phyloP scores from a whole-genome alignment of 2,329 filamentous ascomycete genomes.

The Emericellopsis atlantica region DNA sequence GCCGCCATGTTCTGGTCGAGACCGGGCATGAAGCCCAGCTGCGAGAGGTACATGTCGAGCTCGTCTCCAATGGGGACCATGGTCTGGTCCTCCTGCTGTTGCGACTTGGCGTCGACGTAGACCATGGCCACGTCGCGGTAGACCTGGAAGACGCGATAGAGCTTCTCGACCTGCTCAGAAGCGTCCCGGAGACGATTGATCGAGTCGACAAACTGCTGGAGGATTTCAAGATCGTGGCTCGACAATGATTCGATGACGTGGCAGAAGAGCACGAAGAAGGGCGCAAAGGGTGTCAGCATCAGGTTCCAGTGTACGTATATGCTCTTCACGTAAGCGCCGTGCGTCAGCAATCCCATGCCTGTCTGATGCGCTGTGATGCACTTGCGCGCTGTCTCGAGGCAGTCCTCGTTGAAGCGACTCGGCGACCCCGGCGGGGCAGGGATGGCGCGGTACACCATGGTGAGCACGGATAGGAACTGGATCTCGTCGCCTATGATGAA shows the following conservation, averaged over 20 bases:
- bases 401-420: constrained; percentile 33
- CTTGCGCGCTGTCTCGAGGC: constrained; percentile 34
- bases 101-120: constrained; percentile 47
- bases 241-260: constrained; percentile 41
- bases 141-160: constrained; percentile 49
- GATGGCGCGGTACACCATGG: constrained; percentile 38
- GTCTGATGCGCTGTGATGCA: constrained; percentile 31
- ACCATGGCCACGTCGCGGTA: constrained; percentile 48
- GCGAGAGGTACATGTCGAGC: constrained; percentile 53
- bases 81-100: constrained; percentile 30
- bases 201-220: constrained; percentile 43
- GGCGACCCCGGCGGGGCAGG: constrained; percentile 27
- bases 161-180: constrained; percentile 46
- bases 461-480: constrained; percentile 31
- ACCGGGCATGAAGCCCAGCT: constrained; percentile 45
- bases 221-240: constrained; percentile 36
- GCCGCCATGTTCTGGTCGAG: constrained; percentile 15
- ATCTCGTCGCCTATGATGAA: constrained; percentile 34
- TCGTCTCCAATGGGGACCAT: constrained; percentile 40
- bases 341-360: constrained; percentile 28
- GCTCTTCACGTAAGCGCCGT: constrained; percentile 25
- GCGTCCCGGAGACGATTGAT: constrained; percentile 35
- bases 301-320: constrained; percentile 43
- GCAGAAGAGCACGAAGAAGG: constrained; percentile 47
- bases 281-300: constrained; percentile 43